Evolutionary conservation across 306 rosid genomes (phyloP).

Genomic region (Lathyrus oleraceus): DNA sequence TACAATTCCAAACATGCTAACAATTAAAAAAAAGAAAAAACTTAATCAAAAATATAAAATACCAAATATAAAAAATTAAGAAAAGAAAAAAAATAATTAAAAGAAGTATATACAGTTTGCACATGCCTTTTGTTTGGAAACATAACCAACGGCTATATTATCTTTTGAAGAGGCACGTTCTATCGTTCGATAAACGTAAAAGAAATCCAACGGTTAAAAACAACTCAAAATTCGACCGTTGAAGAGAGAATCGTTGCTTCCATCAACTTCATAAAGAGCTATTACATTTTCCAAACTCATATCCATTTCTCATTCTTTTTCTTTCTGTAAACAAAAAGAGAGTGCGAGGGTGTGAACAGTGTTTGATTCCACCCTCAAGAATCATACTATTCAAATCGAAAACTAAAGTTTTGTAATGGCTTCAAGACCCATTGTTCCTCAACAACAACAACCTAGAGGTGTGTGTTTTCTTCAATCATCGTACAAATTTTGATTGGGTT

Average conservation of each 20-base stretch:
- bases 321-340: neutral
- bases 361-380: conserved; percentile 4
- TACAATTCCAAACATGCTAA: too few species aligned
- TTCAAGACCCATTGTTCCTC: conserved; percentile 64
- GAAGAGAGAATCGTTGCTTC: conserved; percentile 48
- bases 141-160: conserved; percentile 60
- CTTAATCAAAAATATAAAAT: too few species aligned
- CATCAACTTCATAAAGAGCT: conserved; percentile 49
- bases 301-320: conserved; percentile 20
- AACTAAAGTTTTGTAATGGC: conserved; percentile 48
- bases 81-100: neutral
- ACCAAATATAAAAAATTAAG: neutral
- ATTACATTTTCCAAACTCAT: conserved; percentile 9
- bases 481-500: neutral
- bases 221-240: conserved; percentile 61
- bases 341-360: conserved; percentile 22
- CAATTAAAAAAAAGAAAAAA: too few species aligned
- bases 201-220: conserved; percentile 56
- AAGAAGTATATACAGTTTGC: neutral
- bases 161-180: conserved; percentile 16
- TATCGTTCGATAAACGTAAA: conserved; percentile 34
- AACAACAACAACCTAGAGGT: conserved; percentile 72
- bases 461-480: neutral
- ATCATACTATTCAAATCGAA: conserved; percentile 2
- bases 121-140: neutral